These are phyloP conservation scores for Colletotrichum sp. DNA, from an alignment of 2,329 filamentous ascomycete species.

Conservation along the genomic window DNA sequence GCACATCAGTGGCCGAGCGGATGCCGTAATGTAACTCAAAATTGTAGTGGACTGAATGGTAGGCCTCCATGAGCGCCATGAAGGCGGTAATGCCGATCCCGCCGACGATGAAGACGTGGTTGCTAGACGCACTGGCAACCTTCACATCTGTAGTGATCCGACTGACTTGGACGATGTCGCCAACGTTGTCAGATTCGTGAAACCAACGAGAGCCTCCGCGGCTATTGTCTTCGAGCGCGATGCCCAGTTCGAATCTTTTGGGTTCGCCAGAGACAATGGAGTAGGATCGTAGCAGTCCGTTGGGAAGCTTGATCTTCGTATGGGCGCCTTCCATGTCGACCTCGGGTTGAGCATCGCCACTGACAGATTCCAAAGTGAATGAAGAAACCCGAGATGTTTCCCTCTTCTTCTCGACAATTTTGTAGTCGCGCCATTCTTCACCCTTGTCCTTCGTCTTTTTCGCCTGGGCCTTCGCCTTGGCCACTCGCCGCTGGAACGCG, in stretches of 20 bases:
- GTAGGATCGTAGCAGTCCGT: constrained; percentile 63
- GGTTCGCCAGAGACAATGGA: constrained; percentile 60
- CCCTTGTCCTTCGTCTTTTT: constrained; percentile 32
- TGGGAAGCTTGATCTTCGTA: constrained; percentile 60
- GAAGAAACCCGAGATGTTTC: constrained; percentile 58
- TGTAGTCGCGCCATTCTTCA: constrained; percentile 49
- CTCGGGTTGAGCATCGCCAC: constrained; percentile 35
- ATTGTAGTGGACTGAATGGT: constrained; percentile 50
- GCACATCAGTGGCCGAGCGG: constrained; percentile 53
- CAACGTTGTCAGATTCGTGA: constrained; percentile 51
- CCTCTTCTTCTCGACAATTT: constrained; percentile 51
- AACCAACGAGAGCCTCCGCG: constrained; percentile 68
- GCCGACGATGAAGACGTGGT: constrained; percentile 67
- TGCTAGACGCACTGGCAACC: constrained; percentile 50
- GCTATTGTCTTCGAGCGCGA: constrained; percentile 59
- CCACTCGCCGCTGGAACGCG: constrained; percentile 56
- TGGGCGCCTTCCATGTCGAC: constrained; percentile 51
- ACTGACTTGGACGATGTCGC: constrained; percentile 56
- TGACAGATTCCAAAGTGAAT: constrained; percentile 55
- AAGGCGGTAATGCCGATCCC: constrained; percentile 74
- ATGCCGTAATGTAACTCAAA: constrained; percentile 65
- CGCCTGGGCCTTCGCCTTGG: constrained; percentile 41
- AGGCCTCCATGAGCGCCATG: constrained; percentile 49
- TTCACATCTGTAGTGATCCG: constrained; percentile 56
- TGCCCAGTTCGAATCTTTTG: constrained; percentile 59